Percentiles rank a stretch among this genome's conserved stretches.
These are phyloP conservation scores for Litchi chinensis DNA, from an alignment of 345 rosid genomes.

Conservation along the genomic window DNA sequence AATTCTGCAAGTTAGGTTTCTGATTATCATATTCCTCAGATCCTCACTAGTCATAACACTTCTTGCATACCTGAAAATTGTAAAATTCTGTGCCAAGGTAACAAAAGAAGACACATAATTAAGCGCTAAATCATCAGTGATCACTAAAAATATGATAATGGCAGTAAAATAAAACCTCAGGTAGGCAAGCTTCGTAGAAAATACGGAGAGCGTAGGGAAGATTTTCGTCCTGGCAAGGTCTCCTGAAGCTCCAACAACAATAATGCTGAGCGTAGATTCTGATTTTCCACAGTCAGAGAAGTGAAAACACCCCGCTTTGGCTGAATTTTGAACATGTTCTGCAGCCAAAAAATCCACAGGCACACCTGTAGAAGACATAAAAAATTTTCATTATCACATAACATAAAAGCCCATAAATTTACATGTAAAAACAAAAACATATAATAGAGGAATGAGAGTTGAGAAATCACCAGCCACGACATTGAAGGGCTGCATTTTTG, in stretches of 20 bases:
- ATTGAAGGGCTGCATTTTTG: slow-evolving; percentile 18
- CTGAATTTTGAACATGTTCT: slow-evolving; percentile 17
- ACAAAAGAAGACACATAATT: not conserved
- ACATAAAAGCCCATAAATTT: too few relatives aligned
- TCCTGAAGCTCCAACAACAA: slow-evolving; percentile 44
- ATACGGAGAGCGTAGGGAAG: slow-evolving; percentile 42
- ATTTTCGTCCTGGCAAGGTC: slow-evolving; percentile 45
- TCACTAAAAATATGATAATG: not conserved
- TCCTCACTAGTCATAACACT: slow-evolving; percentile 47
- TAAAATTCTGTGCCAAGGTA: slow-evolving; percentile 38
- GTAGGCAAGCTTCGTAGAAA: slow-evolving; percentile 30
- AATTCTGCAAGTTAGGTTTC: slow-evolving; percentile 52
- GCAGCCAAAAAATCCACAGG: slow-evolving; percentile 8
- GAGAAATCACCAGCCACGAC: slow-evolving; percentile 29
- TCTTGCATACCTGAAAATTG: slow-evolving; percentile 52
- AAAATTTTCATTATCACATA: not conserved
- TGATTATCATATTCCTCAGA: slow-evolving; percentile 46
- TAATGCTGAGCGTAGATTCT: slow-evolving; percentile 30
- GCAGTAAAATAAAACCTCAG: slow-evolving; percentile 24
- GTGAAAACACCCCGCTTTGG: slow-evolving; percentile 15
- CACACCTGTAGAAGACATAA: not conserved
- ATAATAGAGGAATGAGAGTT: not conserved
- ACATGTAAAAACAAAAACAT: too few relatives aligned
- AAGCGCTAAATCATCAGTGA: not conserved
- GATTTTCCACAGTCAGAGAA: slow-evolving; percentile 12